phyloP scores from a whole-genome alignment of 106 monocot species.

The Xerophyta viscosa region DNA sequence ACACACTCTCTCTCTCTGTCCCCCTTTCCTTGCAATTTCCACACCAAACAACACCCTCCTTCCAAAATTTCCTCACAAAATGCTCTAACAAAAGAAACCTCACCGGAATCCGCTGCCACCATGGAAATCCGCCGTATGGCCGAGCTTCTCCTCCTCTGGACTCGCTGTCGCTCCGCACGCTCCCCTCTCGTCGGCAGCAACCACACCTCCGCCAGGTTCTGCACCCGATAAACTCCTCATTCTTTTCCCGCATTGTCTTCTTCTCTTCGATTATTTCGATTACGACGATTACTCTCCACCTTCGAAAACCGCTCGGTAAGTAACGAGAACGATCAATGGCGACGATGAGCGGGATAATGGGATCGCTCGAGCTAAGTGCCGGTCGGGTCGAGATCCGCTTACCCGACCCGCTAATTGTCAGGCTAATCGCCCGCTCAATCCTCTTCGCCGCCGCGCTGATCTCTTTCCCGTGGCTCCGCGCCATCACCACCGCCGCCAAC shows the following conservation, averaged over 20 bases:
- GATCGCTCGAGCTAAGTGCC: slow-evolving; percentile 7
- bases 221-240: slow-evolving; percentile 58
- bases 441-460: slow-evolving; percentile 23
- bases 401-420: slow-evolving; percentile 27
- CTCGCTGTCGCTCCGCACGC: slow-evolving; percentile 25
- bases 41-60: too few species aligned
- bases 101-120: too few species aligned
- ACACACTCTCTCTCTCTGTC: too few species aligned
- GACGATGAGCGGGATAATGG: neutral
- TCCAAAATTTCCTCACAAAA: too few species aligned
- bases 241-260: neutral
- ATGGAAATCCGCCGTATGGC: slow-evolving; percentile 46
- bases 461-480: slow-evolving; percentile 27
- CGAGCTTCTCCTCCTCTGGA: slow-evolving; percentile 50
- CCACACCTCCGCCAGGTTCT: slow-evolving; percentile 93
- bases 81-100: too few species aligned
- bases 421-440: slow-evolving; percentile 23
- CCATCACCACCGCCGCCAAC: neutral
- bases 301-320: too few species aligned
- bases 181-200: slow-evolving; percentile 87
- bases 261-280: too few species aligned
- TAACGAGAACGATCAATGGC: neutral
- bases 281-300: too few species aligned
- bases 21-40: too few species aligned
- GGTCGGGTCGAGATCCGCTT: slow-evolving; percentile 38